Evolutionary conservation across 345 rosid genomes (phyloP), one percentile per base, ranked within the genome.

Genomic region (Mangifera indica): DNA sequence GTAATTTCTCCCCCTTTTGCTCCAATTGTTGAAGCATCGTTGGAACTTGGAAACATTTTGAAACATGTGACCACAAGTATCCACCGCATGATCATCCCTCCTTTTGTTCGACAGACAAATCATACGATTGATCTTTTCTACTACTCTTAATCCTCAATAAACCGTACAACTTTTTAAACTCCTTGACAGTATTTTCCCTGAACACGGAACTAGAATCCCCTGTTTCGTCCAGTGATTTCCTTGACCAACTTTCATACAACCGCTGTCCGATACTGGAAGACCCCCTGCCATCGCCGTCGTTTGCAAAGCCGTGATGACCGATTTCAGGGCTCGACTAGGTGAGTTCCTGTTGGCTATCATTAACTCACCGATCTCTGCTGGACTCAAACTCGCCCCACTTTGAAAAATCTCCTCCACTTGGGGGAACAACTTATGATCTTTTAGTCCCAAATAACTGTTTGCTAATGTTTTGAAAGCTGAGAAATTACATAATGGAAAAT

Each of bases 311-410:
- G 74, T 80, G 48, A 96, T 91, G 0, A 96, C 97, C 20, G 93
- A 76, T 77, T 87, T 96, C 81, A 96, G 66, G 18, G 99, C 99
- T 66, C 99, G 88, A 77, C 91, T 91, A n/a, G 98, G 99, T 55
- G 98, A 96, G 55, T 71, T 86, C 66, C 98, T 86, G 80, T 96
- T 91, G 5, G 92, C 88, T 54, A 93, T 91, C 99, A 96, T 89
- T 56, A 96, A 71, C 74, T 96, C 99, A 1, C 96, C 88, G 40
- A 96, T 89, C 82, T 91, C 98, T 1, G 98, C 98, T 20, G 92
- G 92, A 69, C 97, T 93, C 66, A 96, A 49, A 67, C 85, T 85
- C 29, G 91, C 85, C 3, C 99, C 99, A 62, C 76, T 81, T 60
- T 84, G 96, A 69, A 96, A 88, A 26, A 89, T 80, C 74, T 87